These are phyloP conservation scores for Mallotus repandus DNA, from an alignment of 441 rosid genomes.

Conservation along the genomic window DNA sequence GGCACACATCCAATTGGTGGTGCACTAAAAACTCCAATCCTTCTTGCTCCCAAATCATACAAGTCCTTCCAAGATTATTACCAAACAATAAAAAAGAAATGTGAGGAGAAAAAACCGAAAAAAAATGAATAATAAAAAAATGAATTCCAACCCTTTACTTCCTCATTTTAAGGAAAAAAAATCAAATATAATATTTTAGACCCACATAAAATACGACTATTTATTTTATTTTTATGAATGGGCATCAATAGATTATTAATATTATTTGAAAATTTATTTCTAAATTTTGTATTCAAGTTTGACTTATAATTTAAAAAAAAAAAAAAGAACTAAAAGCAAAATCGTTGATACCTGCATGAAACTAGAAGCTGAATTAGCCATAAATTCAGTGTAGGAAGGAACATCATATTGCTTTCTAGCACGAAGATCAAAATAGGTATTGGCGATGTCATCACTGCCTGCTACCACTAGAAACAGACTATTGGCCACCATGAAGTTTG, in stretches of 20 bases:
- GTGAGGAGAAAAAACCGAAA: not conserved
- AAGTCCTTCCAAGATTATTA: constrained; percentile 39
- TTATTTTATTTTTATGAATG: too few species aligned
- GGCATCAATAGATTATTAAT: too few species aligned
- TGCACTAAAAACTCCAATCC: constrained; percentile 55
- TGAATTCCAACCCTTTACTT: too few species aligned
- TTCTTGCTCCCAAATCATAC: constrained; percentile 58
- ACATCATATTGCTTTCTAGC: constrained; percentile 48
- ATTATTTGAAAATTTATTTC: too few species aligned
- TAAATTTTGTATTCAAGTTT: not conserved
- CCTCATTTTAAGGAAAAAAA: too few species aligned
- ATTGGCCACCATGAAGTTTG: constrained; percentile 39
- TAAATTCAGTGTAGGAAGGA: constrained; percentile 51
- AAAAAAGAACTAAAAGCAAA: not conserved
- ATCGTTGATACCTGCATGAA: constrained; percentile 46
- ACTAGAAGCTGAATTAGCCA: constrained; percentile 46
- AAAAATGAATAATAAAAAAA: too few species aligned
- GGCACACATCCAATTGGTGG: constrained; percentile 86
- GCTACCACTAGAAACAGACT: constrained; percentile 46
- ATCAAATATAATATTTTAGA: too few species aligned
- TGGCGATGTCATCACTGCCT: constrained; percentile 76
- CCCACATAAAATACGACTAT: too few species aligned
- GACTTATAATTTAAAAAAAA: too few species aligned
- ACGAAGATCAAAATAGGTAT: constrained; percentile 45
- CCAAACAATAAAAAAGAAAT: not conserved